Conservation (phyloP, 345 rosid genomes). For the Garcia nutans region DNA sequence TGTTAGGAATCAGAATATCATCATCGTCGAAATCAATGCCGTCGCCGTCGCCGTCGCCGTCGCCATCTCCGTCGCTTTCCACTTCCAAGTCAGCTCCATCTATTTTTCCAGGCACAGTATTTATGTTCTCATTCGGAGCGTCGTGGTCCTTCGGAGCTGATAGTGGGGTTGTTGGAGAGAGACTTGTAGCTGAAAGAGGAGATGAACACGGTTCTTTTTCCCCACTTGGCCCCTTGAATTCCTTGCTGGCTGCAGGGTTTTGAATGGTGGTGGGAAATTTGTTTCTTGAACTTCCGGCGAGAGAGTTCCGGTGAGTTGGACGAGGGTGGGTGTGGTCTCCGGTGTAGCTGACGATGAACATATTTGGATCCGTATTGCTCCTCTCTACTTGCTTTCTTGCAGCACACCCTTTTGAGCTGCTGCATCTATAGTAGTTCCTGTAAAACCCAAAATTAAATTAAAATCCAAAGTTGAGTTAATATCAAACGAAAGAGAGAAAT, state of each 20-base stretch:
- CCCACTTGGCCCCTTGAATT: conserved; percentile 6
- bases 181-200: conserved; percentile 29
- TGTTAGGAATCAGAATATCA: conserved; percentile 57
- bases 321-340: conserved; percentile 90
- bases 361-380: conserved; percentile 58
- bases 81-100: conserved; percentile 8
- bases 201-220: conserved; percentile 18
- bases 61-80: conserved; percentile 23
- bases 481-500: background rate
- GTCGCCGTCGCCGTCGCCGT: conserved; percentile 39
- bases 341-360: conserved; percentile 68
- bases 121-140: conserved; percentile 9
- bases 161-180: conserved; percentile 58
- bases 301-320: conserved; percentile 87
- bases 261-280: conserved; percentile 36
- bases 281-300: conserved; percentile 81
- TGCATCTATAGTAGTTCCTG: conserved; percentile 90
- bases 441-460: background rate
- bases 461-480: background rate
- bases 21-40: conserved; percentile 33
- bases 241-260: conserved; percentile 18
- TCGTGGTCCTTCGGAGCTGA: conserved; percentile 38
- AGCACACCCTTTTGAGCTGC: conserved; percentile 81
- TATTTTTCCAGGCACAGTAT: background rate
- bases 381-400: conserved; percentile 91